Conservation (phyloP, 257 asterid species). For the Oldenlandia corymbosa region DNA sequence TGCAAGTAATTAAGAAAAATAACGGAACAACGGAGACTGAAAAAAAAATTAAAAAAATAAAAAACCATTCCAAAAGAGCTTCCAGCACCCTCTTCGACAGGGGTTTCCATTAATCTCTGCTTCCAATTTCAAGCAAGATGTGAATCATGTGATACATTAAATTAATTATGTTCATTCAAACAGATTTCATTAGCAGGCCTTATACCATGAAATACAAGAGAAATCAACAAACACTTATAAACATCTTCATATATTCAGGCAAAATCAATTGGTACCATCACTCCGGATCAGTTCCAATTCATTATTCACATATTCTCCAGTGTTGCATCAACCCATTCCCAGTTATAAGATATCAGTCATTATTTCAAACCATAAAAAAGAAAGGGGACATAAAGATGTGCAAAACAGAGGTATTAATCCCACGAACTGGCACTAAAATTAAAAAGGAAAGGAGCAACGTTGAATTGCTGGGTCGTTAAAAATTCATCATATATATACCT, state of each 20-base stretch:
- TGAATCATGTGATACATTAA: background rate
- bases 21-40: background rate
- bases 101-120: background rate
- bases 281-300: too few species aligned
- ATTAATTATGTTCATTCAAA: background rate
- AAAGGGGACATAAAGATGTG: too few species aligned
- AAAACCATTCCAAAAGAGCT: background rate
- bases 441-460: background rate
- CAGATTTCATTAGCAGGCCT: background rate
- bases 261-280: too few species aligned
- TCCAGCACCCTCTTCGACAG: background rate
- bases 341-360: too few species aligned
- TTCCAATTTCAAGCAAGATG: background rate
- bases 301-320: too few species aligned
- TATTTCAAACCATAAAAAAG: too few species aligned
- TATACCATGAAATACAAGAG: background rate
- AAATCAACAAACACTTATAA: too few species aligned
- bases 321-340: background rate
- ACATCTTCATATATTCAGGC: too few species aligned
- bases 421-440: background rate
- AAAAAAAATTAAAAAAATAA: too few species aligned
- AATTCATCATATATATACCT: constrained; percentile 35
- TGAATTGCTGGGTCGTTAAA: background rate
- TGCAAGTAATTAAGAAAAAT: background rate
- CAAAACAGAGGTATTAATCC: background rate